A percentile compares a stretch with the other conserved stretches of the same genome.
Evolutionary conservation across 768 basidiomycete species (phyloP).

Genomic region (Boletus fagicola): DNA sequence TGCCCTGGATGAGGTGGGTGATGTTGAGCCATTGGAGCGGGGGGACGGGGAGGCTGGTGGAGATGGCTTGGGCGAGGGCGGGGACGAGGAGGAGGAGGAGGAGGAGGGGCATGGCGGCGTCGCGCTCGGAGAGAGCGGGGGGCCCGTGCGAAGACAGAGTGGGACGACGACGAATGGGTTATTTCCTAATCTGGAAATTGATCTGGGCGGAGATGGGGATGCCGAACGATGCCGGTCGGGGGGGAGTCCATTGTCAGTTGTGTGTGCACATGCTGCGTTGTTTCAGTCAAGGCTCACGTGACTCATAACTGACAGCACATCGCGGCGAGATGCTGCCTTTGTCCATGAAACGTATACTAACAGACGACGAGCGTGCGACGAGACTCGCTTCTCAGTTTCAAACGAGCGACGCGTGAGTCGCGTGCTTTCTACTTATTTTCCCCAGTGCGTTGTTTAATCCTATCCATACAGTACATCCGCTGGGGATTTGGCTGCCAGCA

Average conservation of each 20-base stretch:
- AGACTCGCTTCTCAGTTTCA: constrained; percentile 25
- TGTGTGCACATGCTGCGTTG: neutral
- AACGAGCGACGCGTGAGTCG: constrained; percentile 25
- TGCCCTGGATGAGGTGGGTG: constrained; percentile 52
- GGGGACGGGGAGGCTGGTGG: constrained; percentile 47
- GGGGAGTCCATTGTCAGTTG: neutral
- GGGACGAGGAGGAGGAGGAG: constrained; percentile 15
- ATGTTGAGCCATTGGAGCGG: constrained; percentile 68
- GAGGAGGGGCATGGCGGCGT: constrained; percentile 6
- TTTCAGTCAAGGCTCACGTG: constrained; percentile 6
- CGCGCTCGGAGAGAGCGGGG: constrained; percentile 30
- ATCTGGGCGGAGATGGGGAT: constrained; percentile 6
- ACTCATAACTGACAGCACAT: neutral
- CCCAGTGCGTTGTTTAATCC: constrained; percentile 13
- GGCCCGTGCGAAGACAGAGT: constrained; percentile 17
- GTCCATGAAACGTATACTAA: constrained; percentile 37
- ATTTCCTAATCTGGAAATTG: constrained; percentile 12
- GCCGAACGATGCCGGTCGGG: constrained; percentile 14
- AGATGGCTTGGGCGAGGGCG: constrained; percentile 46
- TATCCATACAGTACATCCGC: constrained; percentile 36
- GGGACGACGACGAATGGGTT: constrained; percentile 10
- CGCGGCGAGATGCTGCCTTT: neutral
- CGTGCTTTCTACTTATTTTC: constrained; percentile 8
- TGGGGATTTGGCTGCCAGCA: constrained; percentile 49
- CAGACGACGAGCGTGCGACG: constrained; percentile 31